A percentile compares a stretch with the other conserved stretches of the same genome.
These are phyloP conservation scores for Nicotiana sylvestris DNA, from an alignment of 257 asterid species.

Conservation along the genomic window DNA sequence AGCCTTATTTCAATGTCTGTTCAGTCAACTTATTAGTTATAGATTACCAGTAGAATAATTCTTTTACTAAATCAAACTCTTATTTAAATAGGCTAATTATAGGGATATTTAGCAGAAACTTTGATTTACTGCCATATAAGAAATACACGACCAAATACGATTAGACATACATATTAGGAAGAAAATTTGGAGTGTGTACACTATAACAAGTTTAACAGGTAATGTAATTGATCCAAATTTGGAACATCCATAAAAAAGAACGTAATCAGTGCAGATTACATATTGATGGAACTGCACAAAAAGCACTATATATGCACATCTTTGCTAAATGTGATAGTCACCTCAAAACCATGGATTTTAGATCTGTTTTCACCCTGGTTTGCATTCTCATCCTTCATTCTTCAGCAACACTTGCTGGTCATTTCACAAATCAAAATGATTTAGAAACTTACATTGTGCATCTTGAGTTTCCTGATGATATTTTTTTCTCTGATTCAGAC, in stretches of 20 bases:
- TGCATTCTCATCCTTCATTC: neutral
- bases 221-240: neutral
- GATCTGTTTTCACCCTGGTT: no score
- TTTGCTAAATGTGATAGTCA: neutral
- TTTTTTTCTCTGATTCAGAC: neutral
- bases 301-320: neutral
- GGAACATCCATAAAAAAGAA: neutral
- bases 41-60: neutral
- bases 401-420: neutral
- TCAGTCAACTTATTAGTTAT: neutral
- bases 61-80: neutral
- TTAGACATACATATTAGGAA: neutral
- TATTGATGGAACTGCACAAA: neutral
- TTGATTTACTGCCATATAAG: no score
- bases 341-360: neutral
- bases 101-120: neutral
- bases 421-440: neutral
- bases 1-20: neutral
- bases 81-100: neutral
- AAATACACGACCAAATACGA: neutral
- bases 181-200: neutral
- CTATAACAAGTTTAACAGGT: neutral
- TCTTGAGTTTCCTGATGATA: constrained; percentile 8
- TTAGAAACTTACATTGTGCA: neutral
- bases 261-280: neutral